Conservation (phyloP, 164 flowering plant genomes). For the Vitis cinerea region DNA sequence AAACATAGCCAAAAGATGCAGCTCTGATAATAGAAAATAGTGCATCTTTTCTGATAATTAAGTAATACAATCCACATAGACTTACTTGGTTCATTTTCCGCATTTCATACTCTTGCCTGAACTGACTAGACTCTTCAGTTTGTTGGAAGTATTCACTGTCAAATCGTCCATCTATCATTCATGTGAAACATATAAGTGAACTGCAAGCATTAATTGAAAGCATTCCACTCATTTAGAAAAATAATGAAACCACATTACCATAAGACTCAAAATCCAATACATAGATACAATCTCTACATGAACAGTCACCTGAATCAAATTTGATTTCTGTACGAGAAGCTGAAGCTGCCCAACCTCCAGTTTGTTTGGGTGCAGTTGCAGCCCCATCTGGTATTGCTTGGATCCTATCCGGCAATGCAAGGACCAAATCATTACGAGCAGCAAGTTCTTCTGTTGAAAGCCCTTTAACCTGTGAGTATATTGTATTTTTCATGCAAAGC, state of each 20-base stretch:
- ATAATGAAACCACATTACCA: neutral
- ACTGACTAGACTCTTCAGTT: constrained; percentile 69
- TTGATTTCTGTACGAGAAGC: constrained; percentile 65
- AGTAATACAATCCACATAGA: neutral
- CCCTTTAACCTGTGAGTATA: constrained; percentile 68
- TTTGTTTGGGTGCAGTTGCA: constrained; percentile 52
- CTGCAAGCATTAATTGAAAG: neutral
- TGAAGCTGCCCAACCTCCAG: constrained; percentile 69
- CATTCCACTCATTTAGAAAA: neutral
- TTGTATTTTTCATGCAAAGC: neutral
- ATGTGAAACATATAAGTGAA: constrained; percentile 3
- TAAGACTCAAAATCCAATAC: neutral
- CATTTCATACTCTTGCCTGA: constrained; percentile 90
- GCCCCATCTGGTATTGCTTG: constrained; percentile 87
- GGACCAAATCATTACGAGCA: constrained; percentile 76
- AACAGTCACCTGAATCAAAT: constrained; percentile 72
- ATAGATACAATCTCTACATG: neutral
- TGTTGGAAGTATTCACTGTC: constrained; percentile 73
- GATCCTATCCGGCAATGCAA: constrained; percentile 80
- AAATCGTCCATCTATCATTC: constrained; percentile 59
- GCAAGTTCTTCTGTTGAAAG: constrained; percentile 76
- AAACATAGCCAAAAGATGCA: neutral
- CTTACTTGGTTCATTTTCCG: constrained; percentile 81
- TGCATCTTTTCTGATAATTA: constrained; percentile 3
- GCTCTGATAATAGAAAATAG: neutral